Percentiles rank a stretch among this genome's conserved stretches.
Evolutionary conservation across 352 stramenopile species (phyloP).

Genomic region (Thalassiosira hispida): DNA sequence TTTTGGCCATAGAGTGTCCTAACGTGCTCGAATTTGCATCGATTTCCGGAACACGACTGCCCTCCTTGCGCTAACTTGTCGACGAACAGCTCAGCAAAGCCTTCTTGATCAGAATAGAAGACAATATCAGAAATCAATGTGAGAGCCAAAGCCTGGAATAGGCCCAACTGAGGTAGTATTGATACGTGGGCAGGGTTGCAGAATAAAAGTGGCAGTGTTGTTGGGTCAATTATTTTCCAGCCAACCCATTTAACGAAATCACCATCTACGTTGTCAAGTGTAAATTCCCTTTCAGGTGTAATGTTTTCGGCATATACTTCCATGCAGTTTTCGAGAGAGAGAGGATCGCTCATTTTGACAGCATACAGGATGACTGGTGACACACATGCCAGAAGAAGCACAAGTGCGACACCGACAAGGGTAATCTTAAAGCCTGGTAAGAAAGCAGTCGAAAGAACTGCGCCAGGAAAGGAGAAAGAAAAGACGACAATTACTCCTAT

Average conservation of each 20-base stretch:
- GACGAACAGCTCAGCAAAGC: slow-evolving; percentile 53
- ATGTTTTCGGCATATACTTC: slow-evolving; percentile 8
- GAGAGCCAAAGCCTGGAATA: slow-evolving; percentile 58
- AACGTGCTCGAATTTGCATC: slow-evolving; percentile 52
- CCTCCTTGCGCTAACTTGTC: slow-evolving; percentile 26
- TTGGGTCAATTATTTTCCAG: slow-evolving; percentile 13
- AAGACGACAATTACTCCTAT: slow-evolving; percentile 54
- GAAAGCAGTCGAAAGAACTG: slow-evolving; percentile 49
- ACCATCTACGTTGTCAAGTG: slow-evolving; percentile 21
- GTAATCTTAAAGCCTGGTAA: slow-evolving; percentile 61
- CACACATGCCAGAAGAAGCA: slow-evolving; percentile 42
- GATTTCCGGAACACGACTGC: slow-evolving; percentile 39
- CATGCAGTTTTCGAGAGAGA: slow-evolving; percentile 14
- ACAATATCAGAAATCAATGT: slow-evolving; percentile 50
- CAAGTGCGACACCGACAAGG: slow-evolving; percentile 40
- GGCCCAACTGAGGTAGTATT: slow-evolving; percentile 59
- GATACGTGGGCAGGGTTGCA: slow-evolving; percentile 36
- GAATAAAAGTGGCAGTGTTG: neutral
- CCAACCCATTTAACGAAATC: slow-evolving; percentile 62
- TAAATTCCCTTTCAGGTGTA: slow-evolving; percentile 8
- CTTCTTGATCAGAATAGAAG: slow-evolving; percentile 54
- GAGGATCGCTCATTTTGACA: slow-evolving; percentile 5
- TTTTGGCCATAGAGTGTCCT: slow-evolving; percentile 35
- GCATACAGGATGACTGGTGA: slow-evolving; percentile 40
- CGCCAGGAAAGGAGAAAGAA: slow-evolving; percentile 49